Percentiles rank a stretch among this genome's conserved stretches.
Evolutionary conservation across 2,329 filamentous ascomycete species (phyloP).

Genomic region (Fusarium tanahbumbuense): DNA sequence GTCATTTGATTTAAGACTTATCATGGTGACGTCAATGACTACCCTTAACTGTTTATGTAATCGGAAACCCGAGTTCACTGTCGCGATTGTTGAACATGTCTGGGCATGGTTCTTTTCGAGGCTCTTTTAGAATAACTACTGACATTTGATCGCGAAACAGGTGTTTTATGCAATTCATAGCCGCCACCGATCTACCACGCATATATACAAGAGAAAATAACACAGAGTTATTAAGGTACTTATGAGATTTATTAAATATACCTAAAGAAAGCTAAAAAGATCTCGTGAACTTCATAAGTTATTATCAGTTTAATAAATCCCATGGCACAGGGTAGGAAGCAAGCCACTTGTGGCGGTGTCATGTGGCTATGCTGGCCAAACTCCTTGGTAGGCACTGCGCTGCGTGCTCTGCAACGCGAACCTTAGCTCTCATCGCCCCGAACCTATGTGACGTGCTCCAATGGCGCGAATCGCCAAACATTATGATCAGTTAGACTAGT

Average conservation of each 20-base stretch:
- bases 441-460: background rate
- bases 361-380: background rate
- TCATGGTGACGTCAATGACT: background rate
- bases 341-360: background rate
- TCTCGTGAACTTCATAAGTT: background rate
- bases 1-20: background rate
- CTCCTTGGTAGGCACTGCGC: background rate
- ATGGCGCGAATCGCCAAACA: accelerated
- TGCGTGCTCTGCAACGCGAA: background rate
- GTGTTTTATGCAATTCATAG: too few relatives aligned
- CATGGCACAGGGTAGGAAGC: background rate
- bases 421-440: too few relatives aligned
- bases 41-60: too few relatives aligned
- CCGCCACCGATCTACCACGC: too few relatives aligned
- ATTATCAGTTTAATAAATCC: background rate
- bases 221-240: accelerated
- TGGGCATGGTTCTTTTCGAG: too few relatives aligned
- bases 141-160: too few relatives aligned
- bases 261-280: background rate
- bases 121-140: too few relatives aligned
- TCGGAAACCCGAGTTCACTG: too few relatives aligned
- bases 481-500: background rate
- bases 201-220: too few relatives aligned
- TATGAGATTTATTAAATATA: background rate
- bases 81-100: accelerated